Percentiles rank a stretch among this genome's conserved stretches.
Conservation (phyloP, 495 filamentous ascomycete species). For the Platismatia glauca region DNA sequence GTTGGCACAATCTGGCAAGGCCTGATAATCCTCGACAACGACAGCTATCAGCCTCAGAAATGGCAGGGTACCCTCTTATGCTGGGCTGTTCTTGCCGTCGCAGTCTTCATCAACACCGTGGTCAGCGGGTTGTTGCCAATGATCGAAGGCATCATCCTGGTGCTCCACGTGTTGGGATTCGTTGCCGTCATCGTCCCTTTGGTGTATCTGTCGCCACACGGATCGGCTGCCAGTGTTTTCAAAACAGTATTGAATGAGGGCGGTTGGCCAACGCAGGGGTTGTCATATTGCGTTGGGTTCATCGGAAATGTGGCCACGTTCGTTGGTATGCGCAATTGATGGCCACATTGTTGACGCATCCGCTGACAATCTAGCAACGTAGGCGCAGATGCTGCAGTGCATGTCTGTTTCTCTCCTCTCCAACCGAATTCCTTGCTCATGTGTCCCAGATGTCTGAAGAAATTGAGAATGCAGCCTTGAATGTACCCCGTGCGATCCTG, state of each 20-base stretch:
- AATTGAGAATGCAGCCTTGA: constrained; percentile 35
- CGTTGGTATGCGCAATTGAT: constrained; percentile 24
- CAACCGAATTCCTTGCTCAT: not conserved
- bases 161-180: constrained; percentile 40
- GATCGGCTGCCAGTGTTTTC: constrained; percentile 32
- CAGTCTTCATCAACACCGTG: constrained; percentile 34
- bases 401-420: constrained; percentile 26
- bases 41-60: constrained; percentile 25
- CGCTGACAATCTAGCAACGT: not conserved
- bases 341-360: constrained; percentile 10
- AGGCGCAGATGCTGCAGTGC: constrained; percentile 37
- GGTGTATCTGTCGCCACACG: constrained; percentile 38
- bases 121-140: constrained; percentile 34
- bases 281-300: constrained; percentile 30
- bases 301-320: constrained; percentile 33
- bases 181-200: constrained; percentile 43
- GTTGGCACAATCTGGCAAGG: constrained; percentile 36
- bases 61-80: constrained; percentile 37
- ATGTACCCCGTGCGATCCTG: constrained; percentile 39
- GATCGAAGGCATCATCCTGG: constrained; percentile 33
- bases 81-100: constrained; percentile 32
- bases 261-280: constrained; percentile 35
- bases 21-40: constrained; percentile 30
- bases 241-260: constrained; percentile 38
- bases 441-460: constrained; percentile 43